These are phyloP conservation scores for Tilletia walkeri DNA, from an alignment of 1,284 basidiomycete genomes.

Conservation along the genomic window DNA sequence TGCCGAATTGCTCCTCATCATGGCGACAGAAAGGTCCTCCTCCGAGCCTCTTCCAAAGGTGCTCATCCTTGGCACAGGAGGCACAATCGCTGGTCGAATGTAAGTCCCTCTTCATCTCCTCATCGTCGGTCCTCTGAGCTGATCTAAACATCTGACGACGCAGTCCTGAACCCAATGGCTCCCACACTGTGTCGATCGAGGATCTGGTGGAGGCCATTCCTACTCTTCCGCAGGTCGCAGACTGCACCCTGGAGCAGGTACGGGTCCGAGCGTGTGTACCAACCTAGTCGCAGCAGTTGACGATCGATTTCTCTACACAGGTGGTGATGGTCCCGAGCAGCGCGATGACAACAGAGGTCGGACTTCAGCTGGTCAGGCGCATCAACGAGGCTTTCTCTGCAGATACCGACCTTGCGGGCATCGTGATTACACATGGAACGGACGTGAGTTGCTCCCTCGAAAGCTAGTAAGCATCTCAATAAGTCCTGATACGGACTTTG, in stretches of 20 bases:
- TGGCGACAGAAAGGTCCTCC: too few species aligned
- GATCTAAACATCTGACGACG: too few species aligned
- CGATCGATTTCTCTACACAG: too few species aligned
- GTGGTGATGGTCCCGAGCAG: background rate
- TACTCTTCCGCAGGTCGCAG: background rate
- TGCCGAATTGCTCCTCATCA: too few species aligned
- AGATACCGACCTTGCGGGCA: background rate
- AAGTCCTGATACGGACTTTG: background rate
- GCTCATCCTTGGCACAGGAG: conserved; percentile 4
- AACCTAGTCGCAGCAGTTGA: too few species aligned
- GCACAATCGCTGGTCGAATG: background rate
- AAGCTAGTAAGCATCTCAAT: background rate
- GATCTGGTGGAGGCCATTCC: conserved; percentile 3
- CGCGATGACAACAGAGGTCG: background rate
- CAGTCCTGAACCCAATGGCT: background rate
- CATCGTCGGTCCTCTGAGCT: too few species aligned
- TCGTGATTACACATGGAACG: conserved; percentile 28
- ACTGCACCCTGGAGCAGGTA: background rate
- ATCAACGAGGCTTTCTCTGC: conserved; percentile 1
- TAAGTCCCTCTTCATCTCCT: background rate
- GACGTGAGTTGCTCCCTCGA: conserved; percentile 27
- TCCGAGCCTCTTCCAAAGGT: background rate
- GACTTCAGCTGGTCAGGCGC: background rate
- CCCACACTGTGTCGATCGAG: background rate
- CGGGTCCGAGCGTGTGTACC: too few species aligned